Evolutionary conservation across 2,329 filamentous ascomycete genomes (phyloP).

Genomic region (Penicillium hesseltinei): DNA sequence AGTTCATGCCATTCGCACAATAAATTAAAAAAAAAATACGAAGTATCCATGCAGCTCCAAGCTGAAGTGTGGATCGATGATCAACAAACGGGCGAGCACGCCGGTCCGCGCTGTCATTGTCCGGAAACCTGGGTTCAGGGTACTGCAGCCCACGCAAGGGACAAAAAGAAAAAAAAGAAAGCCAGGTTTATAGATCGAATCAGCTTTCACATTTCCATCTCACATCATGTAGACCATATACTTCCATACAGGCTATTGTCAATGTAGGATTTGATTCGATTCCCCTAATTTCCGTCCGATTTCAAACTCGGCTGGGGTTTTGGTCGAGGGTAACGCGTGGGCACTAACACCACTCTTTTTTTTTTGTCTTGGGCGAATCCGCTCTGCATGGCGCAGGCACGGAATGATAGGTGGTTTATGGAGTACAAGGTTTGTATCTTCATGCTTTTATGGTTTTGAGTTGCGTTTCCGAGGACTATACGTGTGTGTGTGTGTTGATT

Average conservation of each 20-base stretch:
- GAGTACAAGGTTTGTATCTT: neutral
- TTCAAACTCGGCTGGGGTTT: constrained; percentile 8
- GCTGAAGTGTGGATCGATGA: constrained; percentile 16
- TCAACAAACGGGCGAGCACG: constrained; percentile 21
- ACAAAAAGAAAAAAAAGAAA: constrained; percentile 2
- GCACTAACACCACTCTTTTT: constrained; percentile 3
- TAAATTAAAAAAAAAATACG: neutral
- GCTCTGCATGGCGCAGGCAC: constrained; percentile 19
- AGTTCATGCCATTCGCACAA: neutral
- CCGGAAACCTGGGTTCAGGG: constrained; percentile 1
- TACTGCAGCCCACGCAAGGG: constrained; percentile 20
- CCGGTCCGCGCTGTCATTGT: constrained; percentile 20
- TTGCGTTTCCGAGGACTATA: neutral
- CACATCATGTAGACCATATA: constrained; percentile 13
- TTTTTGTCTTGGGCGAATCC: neutral
- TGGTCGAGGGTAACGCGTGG: constrained; percentile 6
- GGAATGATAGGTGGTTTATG: constrained; percentile 1
- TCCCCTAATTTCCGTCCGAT: neutral
- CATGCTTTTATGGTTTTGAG: neutral
- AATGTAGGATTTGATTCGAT: neutral
- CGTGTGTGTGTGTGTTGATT: too few relatives aligned
- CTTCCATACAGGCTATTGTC: neutral
- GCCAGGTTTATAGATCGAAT: constrained; percentile 12
- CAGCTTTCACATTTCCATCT: constrained; percentile 11
- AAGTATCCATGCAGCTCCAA: neutral